Percentiles rank a stretch among this genome's conserved stretches.
These are phyloP conservation scores for Astrephomene gubernaculifera DNA, from an alignment of 139 green algal species.

Conservation along the genomic window DNA sequence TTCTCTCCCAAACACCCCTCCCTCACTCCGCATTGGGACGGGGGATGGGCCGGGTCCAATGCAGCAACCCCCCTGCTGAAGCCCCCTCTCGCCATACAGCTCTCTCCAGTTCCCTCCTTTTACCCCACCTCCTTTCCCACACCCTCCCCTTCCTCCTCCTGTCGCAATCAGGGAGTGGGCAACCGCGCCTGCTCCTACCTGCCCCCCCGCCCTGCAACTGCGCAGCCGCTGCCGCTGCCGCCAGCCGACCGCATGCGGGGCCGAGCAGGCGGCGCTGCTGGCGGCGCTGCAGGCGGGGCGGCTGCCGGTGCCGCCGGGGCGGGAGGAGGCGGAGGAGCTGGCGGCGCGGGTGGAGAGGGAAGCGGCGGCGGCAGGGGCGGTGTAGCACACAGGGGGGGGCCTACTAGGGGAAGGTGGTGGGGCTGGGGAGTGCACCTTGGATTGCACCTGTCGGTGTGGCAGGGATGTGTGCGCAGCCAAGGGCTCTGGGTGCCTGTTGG, in stretches of 20 bases:
- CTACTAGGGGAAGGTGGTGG: too few species aligned
- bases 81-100: too few species aligned
- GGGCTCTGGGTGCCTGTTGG: too few species aligned
- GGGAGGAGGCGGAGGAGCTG: neutral
- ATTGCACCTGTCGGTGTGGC: too few species aligned
- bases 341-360: neutral
- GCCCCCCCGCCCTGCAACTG: neutral
- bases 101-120: too few species aligned
- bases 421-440: too few species aligned
- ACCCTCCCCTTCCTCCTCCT: neutral
- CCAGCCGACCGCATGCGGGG: neutral
- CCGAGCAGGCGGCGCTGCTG: neutral
- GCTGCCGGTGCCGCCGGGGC: neutral
- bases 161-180: neutral
- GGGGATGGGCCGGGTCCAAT: too few species aligned
- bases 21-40: too few species aligned
- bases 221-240: constrained; percentile 38
- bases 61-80: too few species aligned
- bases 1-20: too few species aligned
- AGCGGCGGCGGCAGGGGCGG: too few species aligned
- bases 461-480: too few species aligned
- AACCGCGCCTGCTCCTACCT: constrained; percentile 29
- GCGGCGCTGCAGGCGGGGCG: constrained; percentile 3
- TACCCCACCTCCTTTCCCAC: neutral
- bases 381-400: neutral